Evolutionary conservation across 176 grass and related monocot genomes (phyloP).

Genomic region (Miscanthus lutarioriparius): DNA sequence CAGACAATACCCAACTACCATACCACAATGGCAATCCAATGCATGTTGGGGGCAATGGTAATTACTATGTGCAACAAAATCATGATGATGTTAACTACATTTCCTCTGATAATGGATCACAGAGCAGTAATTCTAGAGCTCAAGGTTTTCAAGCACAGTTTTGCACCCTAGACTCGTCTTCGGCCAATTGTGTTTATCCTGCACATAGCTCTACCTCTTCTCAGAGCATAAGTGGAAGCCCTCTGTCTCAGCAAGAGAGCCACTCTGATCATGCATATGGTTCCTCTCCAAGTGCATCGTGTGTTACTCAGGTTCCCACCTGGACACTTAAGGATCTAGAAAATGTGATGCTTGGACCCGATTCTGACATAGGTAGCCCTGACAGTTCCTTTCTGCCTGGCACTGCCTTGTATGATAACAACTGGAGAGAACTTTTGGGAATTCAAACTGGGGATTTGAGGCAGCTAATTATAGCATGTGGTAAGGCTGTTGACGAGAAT

Average conservation of each 20-base stretch:
- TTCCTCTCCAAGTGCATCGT: slow-evolving; percentile 76
- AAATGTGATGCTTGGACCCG: slow-evolving; percentile 70
- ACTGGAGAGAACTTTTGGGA: slow-evolving; percentile 75
- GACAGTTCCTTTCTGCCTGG: slow-evolving; percentile 39
- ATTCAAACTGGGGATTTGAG: slow-evolving; percentile 65
- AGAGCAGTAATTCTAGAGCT: slow-evolving; percentile 29
- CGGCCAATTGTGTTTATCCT: slow-evolving; percentile 50
- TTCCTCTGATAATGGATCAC: slow-evolving; percentile 53
- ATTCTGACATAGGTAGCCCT: slow-evolving; percentile 48
- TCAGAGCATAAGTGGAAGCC: slow-evolving; percentile 61
- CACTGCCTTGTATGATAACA: slow-evolving; percentile 41
- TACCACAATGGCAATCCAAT: slow-evolving; percentile 42
- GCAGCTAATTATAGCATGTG: slow-evolving; percentile 70
- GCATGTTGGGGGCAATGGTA: slow-evolving; percentile 17
- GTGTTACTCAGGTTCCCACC: slow-evolving; percentile 68
- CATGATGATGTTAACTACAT: slow-evolving; percentile 31
- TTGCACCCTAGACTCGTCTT: slow-evolving; percentile 87
- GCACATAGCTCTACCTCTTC: slow-evolving; percentile 60
- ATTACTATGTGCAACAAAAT: slow-evolving; percentile 44
- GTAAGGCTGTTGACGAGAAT: slow-evolving; percentile 70
- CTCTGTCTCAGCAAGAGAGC: slow-evolving; percentile 63
- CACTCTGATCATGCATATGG: slow-evolving; percentile 62
- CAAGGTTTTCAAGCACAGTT: slow-evolving; percentile 47
- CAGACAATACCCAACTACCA: slow-evolving; percentile 35
- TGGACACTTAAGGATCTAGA: slow-evolving; percentile 70